Evolutionary conservation across 1,284 basidiomycete genomes (phyloP), one percentile per base, ranked within the genome.

Genomic region (Heterobasidion parviporum): DNA sequence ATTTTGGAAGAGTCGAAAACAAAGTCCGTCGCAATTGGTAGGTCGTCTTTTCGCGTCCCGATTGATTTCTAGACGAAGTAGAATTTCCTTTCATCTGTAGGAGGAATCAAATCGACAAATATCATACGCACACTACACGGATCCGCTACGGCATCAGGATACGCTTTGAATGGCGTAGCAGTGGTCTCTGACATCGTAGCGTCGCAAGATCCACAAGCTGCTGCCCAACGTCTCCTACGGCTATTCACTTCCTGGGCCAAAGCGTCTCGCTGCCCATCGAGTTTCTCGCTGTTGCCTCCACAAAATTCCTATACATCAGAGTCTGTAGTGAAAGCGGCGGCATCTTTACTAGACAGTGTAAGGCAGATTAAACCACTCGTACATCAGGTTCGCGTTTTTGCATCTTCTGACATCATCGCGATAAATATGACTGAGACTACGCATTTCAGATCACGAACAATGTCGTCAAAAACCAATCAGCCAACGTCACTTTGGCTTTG

Each of bases 171-270:
- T 60, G 95, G 96, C 0, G 77, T 98, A 18, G 95, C 96, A 6
- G 84, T 98, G 53, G 90, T 98, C 53, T 94, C 92, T 15, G 93
- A 94, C 34, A 94, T 98, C 59, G 80, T 92, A 10, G 79, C 82
- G 1, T 87, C 90, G 0, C 50, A 56, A 0, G 73, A 83, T n/a
- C 92, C 95, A 0, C 67, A 70, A 43, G 65, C 68, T 12, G 80
- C 87, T 1, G 83, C 93, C 0, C 66, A 67, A 49, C 70, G 65
- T 35, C 72, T 91, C 8, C 67, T 69, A n/a, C 67, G 64, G 1
- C 74, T 75, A 32, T 67, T 83, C 20, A 62, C 62, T 5, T 69
- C 74, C 14, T 87, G 80, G 61, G 14, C 26, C 1, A 41, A 52
- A 8, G 41, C 43, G 6, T 66, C 73, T 64, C 41, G 41, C 8